Conservation (phyloP, 768 basidiomycete species). For the Amanita phalloides region DNA sequence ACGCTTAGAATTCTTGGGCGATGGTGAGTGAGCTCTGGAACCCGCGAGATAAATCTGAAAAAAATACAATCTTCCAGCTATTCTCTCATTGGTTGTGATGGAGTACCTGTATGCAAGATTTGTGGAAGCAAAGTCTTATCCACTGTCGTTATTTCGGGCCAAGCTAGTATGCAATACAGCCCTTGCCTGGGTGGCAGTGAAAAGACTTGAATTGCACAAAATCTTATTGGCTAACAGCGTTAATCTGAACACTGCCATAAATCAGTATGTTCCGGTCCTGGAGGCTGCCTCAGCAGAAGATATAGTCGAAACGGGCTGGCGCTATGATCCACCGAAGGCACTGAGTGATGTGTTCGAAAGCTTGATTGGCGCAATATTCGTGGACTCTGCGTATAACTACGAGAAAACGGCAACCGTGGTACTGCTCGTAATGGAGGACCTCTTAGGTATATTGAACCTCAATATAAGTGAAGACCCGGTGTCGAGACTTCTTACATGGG, state of each 20-base stretch:
- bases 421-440: slow-evolving; percentile 53
- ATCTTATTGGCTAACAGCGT: slow-evolving; percentile 59
- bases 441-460: slow-evolving; percentile 50
- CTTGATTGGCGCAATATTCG: slow-evolving; percentile 70
- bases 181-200: slow-evolving; percentile 60
- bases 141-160: slow-evolving; percentile 61
- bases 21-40: slow-evolving; percentile 42
- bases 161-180: slow-evolving; percentile 67
- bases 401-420: slow-evolving; percentile 54
- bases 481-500: slow-evolving; percentile 61
- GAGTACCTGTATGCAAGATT: slow-evolving; percentile 62
- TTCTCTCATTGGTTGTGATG: slow-evolving; percentile 64
- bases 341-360: slow-evolving; percentile 82
- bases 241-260: slow-evolving; percentile 55
- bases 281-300: slow-evolving; percentile 43
- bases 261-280: slow-evolving; percentile 49
- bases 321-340: slow-evolving; percentile 78
- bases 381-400: slow-evolving; percentile 70
- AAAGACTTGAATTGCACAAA: slow-evolving; percentile 56
- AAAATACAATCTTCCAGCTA: slow-evolving; percentile 30
- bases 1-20: slow-evolving; percentile 81
- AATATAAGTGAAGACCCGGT: slow-evolving; percentile 61
- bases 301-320: slow-evolving; percentile 64
- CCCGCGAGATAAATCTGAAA: not conserved
- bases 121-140: slow-evolving; percentile 62